Percentiles rank a stretch among this genome's conserved stretches.
phyloP scores from a whole-genome alignment of 2,329 filamentous ascomycete species.

The Fusarium mundagurra region DNA sequence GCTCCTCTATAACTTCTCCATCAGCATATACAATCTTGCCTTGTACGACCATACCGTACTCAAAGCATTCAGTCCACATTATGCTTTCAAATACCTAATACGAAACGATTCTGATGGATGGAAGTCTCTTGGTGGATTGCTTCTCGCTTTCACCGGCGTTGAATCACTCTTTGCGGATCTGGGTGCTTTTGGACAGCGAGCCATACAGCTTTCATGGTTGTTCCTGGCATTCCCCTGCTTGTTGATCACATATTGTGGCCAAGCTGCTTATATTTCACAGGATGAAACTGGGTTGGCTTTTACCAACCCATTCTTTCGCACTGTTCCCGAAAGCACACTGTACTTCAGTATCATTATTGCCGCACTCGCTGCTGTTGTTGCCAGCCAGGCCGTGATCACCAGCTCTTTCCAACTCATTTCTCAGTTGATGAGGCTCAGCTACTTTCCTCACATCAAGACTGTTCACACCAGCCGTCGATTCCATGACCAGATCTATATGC shows the following conservation, averaged over 20 bases:
- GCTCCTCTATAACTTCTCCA: conserved; percentile 70
- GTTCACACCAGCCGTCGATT: conserved; percentile 76
- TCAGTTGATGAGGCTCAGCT: conserved; percentile 76
- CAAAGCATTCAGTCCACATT: conserved; percentile 67
- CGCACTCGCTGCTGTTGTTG: conserved; percentile 76
- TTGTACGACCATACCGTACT: conserved; percentile 63
- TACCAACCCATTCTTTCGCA: conserved; percentile 78
- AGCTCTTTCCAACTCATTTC: conserved; percentile 75
- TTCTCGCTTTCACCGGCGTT: conserved; percentile 81
- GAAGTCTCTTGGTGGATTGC: conserved; percentile 73
- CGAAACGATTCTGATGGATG: conserved; percentile 69
- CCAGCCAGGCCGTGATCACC: conserved; percentile 82
- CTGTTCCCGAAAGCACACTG: conserved; percentile 72
- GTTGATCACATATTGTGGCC: conserved; percentile 73
- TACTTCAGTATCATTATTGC: conserved; percentile 76
- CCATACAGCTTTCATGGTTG: conserved; percentile 80
- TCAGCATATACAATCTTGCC: conserved; percentile 71
- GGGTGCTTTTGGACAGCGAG: conserved; percentile 75
- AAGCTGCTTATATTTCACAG: conserved; percentile 75
- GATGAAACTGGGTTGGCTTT: conserved; percentile 56
- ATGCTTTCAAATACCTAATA: conserved; percentile 68
- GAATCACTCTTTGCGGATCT: conserved; percentile 83
- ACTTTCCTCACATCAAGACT: conserved; percentile 80
- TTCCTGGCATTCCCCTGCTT: conserved; percentile 73
- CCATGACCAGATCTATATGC: conserved; percentile 81